Base-by-base conservation (phyloP, 345 rosid species). In the Hirschfeldia incana region DNA sequence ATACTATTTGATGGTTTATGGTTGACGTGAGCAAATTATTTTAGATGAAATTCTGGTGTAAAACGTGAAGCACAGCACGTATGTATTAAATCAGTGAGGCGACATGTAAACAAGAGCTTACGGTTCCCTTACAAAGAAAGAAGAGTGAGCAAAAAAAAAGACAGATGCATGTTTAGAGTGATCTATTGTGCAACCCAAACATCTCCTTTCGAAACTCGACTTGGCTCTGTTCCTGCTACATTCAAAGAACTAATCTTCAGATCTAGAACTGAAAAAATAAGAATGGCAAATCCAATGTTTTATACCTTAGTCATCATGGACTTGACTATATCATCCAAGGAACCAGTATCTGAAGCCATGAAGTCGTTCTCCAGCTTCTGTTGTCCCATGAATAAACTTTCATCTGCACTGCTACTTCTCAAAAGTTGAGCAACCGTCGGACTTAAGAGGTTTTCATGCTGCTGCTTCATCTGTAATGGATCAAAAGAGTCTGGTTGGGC, bases 251-350 rank as follows among this genome's bases (percentile, higher is more conserved):
- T 33, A 69, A 69, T 32, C 28, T 13, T 77, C 5, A 57, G 3
- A 46, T 33, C 30, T 61, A n/a, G 27, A 77, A 61, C 5, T 21
- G n/a, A 17, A 39, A 30, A 30, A 46, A 8, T 0, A 82, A 34
- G 49, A 37, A 65, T 6, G 0, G 36, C 4, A 59, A 32, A 44
- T 0, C 15, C n/a, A 76, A 42, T 30, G 46, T 0, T 58, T 39
- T 4, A 11, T 49, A 86, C 97, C 90, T 77, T 84, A 33, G 85
- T 83, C 84, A 86, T 80, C 81, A 88, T 73, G 69, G 84, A 81
- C 72, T 82, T 81, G 32, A 79, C 86, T 42, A 88, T 28, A 82
- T 87, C 94, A 73, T 89, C 90, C 83, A 89, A 85, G 73, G 87
- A 86, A 63, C 88, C 91, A 68, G 80, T 79, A 70, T 81, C 85